Conservation (phyloP, 768 basidiomycete species). For the Kwoniella sp. region DNA sequence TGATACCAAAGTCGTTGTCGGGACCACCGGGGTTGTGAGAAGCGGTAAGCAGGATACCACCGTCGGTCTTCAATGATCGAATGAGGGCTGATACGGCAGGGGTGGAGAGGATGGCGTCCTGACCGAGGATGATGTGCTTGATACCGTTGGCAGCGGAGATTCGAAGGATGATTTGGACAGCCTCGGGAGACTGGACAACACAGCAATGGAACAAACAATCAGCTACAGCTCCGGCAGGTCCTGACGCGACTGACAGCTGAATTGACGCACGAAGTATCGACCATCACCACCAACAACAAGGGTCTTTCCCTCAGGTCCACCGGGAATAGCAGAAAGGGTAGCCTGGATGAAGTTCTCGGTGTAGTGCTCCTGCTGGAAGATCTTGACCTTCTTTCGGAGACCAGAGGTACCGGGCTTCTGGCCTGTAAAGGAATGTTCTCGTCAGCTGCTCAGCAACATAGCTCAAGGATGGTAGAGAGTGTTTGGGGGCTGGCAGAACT, state of each 20-base stretch:
- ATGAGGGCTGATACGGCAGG: slow-evolving; percentile 96
- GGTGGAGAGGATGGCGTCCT: slow-evolving; percentile 89
- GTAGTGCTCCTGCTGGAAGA: slow-evolving; percentile 99
- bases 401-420: slow-evolving; percentile 95
- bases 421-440: slow-evolving; percentile 62
- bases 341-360: slow-evolving; percentile 98
- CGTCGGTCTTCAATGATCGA: slow-evolving; percentile 91
- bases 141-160: slow-evolving; percentile 95
- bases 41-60: slow-evolving; percentile 95
- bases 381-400: slow-evolving; percentile 93
- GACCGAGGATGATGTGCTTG: slow-evolving; percentile 84
- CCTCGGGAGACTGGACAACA: slow-evolving; percentile 47
- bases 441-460: slow-evolving; percentile 16
- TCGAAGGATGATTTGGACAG: slow-evolving; percentile 84
- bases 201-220: background rate
- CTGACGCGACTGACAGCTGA: background rate
- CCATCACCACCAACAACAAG: slow-evolving; percentile 97
- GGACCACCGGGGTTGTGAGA: slow-evolving; percentile 98
- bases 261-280: slow-evolving; percentile 65
- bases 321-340: slow-evolving; percentile 82
- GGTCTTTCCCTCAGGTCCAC: slow-evolving; percentile 67
- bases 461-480: slow-evolving; percentile 58
- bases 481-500: too few relatives aligned
- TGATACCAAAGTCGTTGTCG: slow-evolving; percentile 98
- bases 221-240: background rate